Evolutionary conservation across 805 yeast genomes (phyloP).

Genomic region (Metschnikowia aberdeeniae): DNA sequence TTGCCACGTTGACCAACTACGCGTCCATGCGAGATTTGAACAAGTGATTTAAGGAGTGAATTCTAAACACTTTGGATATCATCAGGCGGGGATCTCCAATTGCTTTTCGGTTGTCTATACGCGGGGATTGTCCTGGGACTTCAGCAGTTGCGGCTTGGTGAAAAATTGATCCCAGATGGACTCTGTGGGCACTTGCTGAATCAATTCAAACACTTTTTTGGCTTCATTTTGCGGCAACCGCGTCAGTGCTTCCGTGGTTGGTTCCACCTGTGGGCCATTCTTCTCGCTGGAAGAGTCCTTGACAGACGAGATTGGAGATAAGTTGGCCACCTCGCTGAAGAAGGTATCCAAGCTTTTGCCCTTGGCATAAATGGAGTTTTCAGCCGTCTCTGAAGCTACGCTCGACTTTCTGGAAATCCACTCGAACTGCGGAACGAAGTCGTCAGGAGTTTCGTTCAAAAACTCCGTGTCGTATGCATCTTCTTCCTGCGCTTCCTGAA

Average conservation of each 20-base stretch:
- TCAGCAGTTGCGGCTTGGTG: constrained; percentile 17
- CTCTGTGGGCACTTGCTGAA: constrained; percentile 60
- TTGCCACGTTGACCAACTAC: constrained; percentile 16
- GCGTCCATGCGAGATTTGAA: constrained; percentile 10
- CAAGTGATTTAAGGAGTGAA: background rate
- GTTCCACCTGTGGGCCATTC: background rate
- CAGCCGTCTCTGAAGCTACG: background rate
- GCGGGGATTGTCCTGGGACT: background rate
- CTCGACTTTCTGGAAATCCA: constrained; percentile 6
- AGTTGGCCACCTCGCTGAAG: constrained; percentile 44
- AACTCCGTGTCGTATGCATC: background rate
- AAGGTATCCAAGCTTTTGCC: constrained; percentile 37
- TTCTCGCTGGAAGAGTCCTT: constrained; percentile 2
- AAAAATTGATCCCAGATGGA: constrained; percentile 68
- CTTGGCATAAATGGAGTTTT: background rate
- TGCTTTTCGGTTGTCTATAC: background rate
- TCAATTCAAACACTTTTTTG: constrained; percentile 53
- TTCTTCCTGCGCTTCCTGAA: background rate
- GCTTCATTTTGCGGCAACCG: constrained; percentile 41
- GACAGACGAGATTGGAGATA: constrained; percentile 16
- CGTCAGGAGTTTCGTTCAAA: background rate
- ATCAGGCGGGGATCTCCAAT: too few relatives aligned
- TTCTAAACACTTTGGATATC: too few relatives aligned
- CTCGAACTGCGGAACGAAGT: constrained; percentile 7
- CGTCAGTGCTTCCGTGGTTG: background rate